Conservation (phyloP, 352 stramenopile species). For the Pythium chondricola region DNA sequence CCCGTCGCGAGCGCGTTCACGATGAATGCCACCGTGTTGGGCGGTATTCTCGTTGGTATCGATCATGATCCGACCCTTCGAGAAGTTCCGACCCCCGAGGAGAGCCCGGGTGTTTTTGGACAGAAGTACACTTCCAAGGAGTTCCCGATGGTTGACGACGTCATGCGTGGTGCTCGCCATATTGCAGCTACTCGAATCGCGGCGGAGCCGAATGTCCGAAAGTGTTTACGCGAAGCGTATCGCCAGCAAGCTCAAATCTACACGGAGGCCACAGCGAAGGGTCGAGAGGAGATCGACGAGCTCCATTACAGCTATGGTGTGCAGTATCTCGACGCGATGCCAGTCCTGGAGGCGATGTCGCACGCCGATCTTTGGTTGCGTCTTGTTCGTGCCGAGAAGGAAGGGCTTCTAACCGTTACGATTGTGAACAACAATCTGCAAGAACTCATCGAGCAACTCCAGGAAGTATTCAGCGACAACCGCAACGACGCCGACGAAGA, state of each 20-base stretch:
- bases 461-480: slow-evolving; percentile 57
- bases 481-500: slow-evolving; percentile 63
- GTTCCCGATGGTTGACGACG: slow-evolving; percentile 78
- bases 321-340: slow-evolving; percentile 83
- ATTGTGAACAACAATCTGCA: slow-evolving; percentile 81
- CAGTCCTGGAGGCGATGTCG: slow-evolving; percentile 72
- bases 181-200: slow-evolving; percentile 83
- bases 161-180: slow-evolving; percentile 85
- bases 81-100: slow-evolving; percentile 68
- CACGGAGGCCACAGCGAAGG: slow-evolving; percentile 75
- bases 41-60: slow-evolving; percentile 64
- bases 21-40: slow-evolving; percentile 80
- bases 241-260: slow-evolving; percentile 66
- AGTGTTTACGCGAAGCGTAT: slow-evolving; percentile 80
- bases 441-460: slow-evolving; percentile 77
- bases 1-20: slow-evolving; percentile 70
- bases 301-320: slow-evolving; percentile 85
- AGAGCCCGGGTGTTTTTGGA: slow-evolving; percentile 57
- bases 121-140: slow-evolving; percentile 81
- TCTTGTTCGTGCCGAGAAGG: slow-evolving; percentile 74
- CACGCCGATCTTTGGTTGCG: slow-evolving; percentile 73
- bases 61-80: slow-evolving; percentile 61
- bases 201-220: slow-evolving; percentile 78
- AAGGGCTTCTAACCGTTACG: slow-evolving; percentile 68
- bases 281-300: slow-evolving; percentile 83